Conservation (phyloP, 225 moss, liverwort and hornwort species). For the Physcomitrellopsis africana region DNA sequence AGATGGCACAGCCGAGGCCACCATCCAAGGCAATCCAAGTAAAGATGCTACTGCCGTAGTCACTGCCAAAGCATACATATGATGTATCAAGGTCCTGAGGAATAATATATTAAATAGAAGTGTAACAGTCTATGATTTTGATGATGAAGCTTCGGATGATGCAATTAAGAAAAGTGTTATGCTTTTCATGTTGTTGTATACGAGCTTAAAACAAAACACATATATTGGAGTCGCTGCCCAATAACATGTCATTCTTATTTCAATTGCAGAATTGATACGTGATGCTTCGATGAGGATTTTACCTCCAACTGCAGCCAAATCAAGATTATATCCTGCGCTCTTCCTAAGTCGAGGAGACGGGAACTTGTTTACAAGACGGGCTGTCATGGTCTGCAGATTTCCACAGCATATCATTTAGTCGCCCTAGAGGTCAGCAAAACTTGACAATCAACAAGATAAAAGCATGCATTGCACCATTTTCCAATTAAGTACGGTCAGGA, state of each 20-base stretch:
- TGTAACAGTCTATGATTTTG: not conserved
- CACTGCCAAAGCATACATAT: constrained; percentile 42
- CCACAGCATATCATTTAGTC: not conserved
- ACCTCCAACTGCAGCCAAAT: constrained; percentile 70
- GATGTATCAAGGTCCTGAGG: not conserved
- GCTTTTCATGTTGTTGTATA: not conserved
- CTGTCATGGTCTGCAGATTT: constrained; percentile 53
- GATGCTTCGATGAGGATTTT: not conserved
- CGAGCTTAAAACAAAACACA: not conserved
- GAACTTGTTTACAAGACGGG: constrained; percentile 62
- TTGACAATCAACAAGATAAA: not conserved
- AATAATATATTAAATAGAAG: not conserved
- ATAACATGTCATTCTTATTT: not conserved
- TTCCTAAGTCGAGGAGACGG: constrained; percentile 48
- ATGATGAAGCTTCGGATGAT: not conserved
- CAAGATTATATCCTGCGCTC: constrained; percentile 57
- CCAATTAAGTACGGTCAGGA: not conserved
- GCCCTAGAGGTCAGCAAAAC: constrained; percentile 11
- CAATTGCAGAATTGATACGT: constrained; percentile 14
- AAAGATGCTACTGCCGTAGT: constrained; percentile 61
- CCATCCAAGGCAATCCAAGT: constrained; percentile 85
- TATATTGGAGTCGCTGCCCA: not conserved
- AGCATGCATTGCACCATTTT: not conserved
- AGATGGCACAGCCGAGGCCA: constrained; percentile 77
- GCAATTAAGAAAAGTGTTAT: not conserved